Evolutionary conservation across 352 stramenopile genomes (phyloP).

Genomic region (Globisporangium okanoganense): DNA sequence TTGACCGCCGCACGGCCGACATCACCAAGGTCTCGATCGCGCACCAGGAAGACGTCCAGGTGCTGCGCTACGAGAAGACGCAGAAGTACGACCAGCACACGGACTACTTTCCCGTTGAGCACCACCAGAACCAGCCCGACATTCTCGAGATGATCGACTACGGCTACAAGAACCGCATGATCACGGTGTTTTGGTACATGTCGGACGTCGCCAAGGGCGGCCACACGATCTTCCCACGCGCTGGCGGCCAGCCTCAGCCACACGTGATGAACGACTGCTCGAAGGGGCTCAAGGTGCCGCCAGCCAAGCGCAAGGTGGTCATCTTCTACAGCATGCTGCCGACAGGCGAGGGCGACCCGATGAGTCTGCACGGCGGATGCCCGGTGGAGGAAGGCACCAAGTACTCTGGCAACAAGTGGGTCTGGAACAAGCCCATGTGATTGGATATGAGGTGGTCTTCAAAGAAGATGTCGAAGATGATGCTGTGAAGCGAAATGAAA

Average conservation of each 20-base stretch:
- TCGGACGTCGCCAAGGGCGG: constrained; percentile 67
- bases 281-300: constrained; percentile 56
- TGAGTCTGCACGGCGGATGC: constrained; percentile 67
- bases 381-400: constrained; percentile 71
- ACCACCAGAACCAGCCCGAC: constrained; percentile 33
- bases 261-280: constrained; percentile 51
- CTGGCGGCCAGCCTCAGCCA: constrained; percentile 40
- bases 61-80: constrained; percentile 64
- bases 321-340: constrained; percentile 82
- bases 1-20: constrained; percentile 62
- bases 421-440: constrained; percentile 70
- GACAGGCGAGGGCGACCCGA: constrained; percentile 52
- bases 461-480: not conserved
- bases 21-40: constrained; percentile 50
- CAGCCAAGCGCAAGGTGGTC: constrained; percentile 73
- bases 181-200: constrained; percentile 88
- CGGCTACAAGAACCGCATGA: constrained; percentile 81
- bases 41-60: constrained; percentile 69
- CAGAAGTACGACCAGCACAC: constrained; percentile 78
- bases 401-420: constrained; percentile 81
- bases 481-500: not conserved
- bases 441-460: not conserved
- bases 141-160: constrained; percentile 55
- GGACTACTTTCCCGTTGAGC: constrained; percentile 54
- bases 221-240: constrained; percentile 70